A percentile compares a stretch with the other conserved stretches of the same genome.
Conservation (phyloP, 441 rosid species). For the Raphanus hybrid region DNA sequence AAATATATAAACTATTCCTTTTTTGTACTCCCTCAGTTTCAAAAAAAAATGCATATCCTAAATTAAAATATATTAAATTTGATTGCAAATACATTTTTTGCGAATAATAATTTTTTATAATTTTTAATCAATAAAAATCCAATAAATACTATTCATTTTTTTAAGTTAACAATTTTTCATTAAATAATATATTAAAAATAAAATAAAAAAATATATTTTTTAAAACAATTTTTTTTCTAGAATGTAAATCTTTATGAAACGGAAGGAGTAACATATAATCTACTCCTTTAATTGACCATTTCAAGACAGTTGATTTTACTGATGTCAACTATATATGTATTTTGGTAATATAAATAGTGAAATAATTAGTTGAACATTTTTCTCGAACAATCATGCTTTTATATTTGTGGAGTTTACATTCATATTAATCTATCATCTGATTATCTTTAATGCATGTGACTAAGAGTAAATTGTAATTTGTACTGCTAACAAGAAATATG, state of each 20-base stretch:
- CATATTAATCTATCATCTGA: slow-evolving; percentile 14
- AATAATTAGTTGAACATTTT: background rate
- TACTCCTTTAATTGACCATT: background rate
- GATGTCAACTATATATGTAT: background rate
- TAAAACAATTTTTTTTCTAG: too few species aligned
- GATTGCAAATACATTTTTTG: too few species aligned
- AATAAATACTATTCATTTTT: too few species aligned
- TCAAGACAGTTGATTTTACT: slow-evolving; percentile 1
- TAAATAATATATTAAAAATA: too few species aligned
- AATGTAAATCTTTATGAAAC: too few species aligned
- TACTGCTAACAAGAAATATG: background rate
- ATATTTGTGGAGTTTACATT: background rate
- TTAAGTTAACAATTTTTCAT: too few species aligned
- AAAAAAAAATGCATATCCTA: too few species aligned
- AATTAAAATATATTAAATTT: too few species aligned
- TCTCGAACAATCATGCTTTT: background rate
- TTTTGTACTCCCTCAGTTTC: too few species aligned
- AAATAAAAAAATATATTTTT: too few species aligned
- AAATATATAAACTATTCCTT: background rate
- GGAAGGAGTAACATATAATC: background rate
- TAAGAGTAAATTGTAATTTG: background rate
- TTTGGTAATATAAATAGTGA: background rate
- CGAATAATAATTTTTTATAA: too few species aligned
- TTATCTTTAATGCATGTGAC: background rate
- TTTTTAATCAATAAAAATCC: too few species aligned